These are phyloP conservation scores for Pseudopithomyces maydicus DNA, from an alignment of 2,329 filamentous ascomycete species.

Conservation along the genomic window DNA sequence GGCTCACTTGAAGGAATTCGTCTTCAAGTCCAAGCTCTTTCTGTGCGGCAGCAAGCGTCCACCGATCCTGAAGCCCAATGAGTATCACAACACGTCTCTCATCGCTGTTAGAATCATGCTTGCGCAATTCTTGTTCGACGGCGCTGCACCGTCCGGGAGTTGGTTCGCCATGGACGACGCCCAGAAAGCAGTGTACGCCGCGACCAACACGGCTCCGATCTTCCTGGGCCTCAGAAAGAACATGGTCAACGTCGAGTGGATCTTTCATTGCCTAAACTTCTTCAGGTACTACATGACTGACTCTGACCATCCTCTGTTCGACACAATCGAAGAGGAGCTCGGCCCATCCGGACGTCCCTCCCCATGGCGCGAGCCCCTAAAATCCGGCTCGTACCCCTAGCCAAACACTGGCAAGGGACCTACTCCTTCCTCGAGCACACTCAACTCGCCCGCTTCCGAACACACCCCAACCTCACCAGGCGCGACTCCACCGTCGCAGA, in stretches of 20 bases:
- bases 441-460: conserved; percentile 19
- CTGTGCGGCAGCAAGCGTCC: conserved; percentile 31
- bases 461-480: neutral
- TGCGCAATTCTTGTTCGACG: conserved; percentile 35
- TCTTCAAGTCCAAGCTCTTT: conserved; percentile 28
- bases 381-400: conserved; percentile 43
- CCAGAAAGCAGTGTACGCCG: conserved; percentile 52
- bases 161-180: conserved; percentile 50
- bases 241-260: conserved; percentile 52
- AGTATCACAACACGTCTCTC: conserved; percentile 20
- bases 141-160: conserved; percentile 15
- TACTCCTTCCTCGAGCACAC: conserved; percentile 49
- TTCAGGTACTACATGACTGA: conserved; percentile 57
- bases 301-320: conserved; percentile 42
- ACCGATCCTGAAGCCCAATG: conserved; percentile 9
- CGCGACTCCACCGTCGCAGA: conserved; percentile 26
- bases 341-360: conserved; percentile 44
- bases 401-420: conserved; percentile 56
- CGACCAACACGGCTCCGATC: conserved; percentile 41
- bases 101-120: conserved; percentile 41
- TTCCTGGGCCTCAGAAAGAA: conserved; percentile 46
- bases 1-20: conserved; percentile 34
- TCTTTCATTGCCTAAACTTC: conserved; percentile 57
- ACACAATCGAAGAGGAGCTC: conserved; percentile 36
- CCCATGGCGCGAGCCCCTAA: conserved; percentile 48